A percentile compares a stretch with the other conserved stretches of the same genome.
These are phyloP conservation scores for Centaurea solstitialis DNA, from an alignment of 129 eudicot genomes.

Conservation along the genomic window DNA sequence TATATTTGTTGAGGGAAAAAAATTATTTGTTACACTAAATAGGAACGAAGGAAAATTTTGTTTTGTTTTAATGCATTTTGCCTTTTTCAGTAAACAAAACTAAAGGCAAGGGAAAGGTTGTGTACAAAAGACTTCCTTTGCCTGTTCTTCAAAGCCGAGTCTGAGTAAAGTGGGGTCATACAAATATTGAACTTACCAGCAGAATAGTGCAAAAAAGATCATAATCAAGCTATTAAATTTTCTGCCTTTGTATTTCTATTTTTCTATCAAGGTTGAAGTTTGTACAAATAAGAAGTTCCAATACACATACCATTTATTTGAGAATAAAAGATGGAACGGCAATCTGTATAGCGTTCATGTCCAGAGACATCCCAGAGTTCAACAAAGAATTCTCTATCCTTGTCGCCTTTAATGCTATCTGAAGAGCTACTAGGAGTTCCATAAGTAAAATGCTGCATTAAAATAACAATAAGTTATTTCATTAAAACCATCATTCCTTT, in stretches of 20 bases:
- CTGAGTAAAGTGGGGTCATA: neutral
- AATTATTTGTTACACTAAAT: neutral
- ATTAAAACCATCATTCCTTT: neutral
- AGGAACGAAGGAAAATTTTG: neutral
- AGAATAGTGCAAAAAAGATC: constrained; percentile 1
- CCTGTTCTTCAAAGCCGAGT: neutral
- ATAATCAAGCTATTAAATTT: constrained; percentile 11
- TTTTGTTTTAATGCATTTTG: neutral
- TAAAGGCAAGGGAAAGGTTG: neutral
- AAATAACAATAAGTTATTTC: constrained; percentile 15
- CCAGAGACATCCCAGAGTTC: constrained; percentile 99
- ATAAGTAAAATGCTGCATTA: constrained; percentile 70
- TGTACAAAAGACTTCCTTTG: neutral
- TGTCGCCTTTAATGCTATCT: constrained; percentile 67
- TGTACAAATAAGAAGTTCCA: constrained; percentile 2
- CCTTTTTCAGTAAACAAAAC: neutral
- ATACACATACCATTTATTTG: constrained; percentile 80
- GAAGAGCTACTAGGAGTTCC: constrained; percentile 85
- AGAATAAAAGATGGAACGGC: constrained; percentile 95
- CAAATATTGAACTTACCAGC: constrained; percentile 4
- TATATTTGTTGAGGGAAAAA: neutral
- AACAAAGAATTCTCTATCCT: constrained; percentile 83
- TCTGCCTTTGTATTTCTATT: neutral
- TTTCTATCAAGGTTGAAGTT: constrained; percentile 7
- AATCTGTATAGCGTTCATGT: constrained; percentile 87